These are phyloP conservation scores for Zygoascus bituminiphila DNA, from an alignment of 805 yeast species.

Conservation along the genomic window DNA sequence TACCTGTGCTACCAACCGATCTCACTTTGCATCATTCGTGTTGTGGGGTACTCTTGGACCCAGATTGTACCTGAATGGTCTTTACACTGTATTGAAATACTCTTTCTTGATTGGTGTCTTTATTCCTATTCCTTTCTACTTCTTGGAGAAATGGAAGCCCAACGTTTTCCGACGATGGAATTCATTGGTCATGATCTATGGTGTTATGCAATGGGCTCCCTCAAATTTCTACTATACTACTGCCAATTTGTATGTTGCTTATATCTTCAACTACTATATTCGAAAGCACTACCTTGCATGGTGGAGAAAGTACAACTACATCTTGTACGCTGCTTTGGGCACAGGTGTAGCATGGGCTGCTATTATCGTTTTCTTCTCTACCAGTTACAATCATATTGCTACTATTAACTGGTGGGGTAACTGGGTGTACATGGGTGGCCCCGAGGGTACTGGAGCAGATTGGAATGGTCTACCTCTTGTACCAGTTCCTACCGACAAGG, in stretches of 20 bases:
- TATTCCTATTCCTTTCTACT: constrained; percentile 5
- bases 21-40: constrained; percentile 43
- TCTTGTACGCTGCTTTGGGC: constrained; percentile 39
- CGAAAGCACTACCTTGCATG: constrained; percentile 37
- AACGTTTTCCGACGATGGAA: constrained; percentile 1
- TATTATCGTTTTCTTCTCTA: constrained; percentile 36
- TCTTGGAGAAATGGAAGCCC: constrained; percentile 1
- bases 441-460: constrained; percentile 3
- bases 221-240: constrained; percentile 37
- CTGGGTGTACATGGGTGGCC: constrained; percentile 10
- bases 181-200: not conserved
- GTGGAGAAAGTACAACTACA: constrained; percentile 48
- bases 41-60: constrained; percentile 41
- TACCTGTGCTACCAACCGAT: constrained; percentile 33
- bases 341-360: constrained; percentile 45
- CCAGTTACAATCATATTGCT: constrained; percentile 27
- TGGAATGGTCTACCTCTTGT: not conserved
- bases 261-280: constrained; percentile 38
- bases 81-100: constrained; percentile 20
- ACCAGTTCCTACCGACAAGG: constrained; percentile 16
- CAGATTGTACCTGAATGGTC: constrained; percentile 32
- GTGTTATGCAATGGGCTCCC: constrained; percentile 27
- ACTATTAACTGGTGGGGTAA: constrained; percentile 45
- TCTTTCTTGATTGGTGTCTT: constrained; percentile 21
- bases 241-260: constrained; percentile 36